These are phyloP conservation scores for Colletotrichum filicis DNA, from an alignment of 2,329 filamentous ascomycete species.

Conservation along the genomic window DNA sequence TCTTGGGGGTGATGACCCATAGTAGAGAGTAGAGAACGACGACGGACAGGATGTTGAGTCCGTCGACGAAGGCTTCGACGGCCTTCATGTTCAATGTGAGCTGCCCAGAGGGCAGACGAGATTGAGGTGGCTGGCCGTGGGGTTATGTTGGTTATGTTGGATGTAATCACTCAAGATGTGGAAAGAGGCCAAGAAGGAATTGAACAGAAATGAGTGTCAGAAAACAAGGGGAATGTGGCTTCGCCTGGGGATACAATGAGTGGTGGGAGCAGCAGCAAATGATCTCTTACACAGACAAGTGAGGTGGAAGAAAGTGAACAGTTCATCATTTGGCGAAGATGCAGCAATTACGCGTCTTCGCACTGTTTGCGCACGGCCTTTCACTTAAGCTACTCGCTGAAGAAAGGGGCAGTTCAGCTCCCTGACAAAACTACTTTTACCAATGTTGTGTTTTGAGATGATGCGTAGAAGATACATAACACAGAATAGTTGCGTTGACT, in stretches of 20 bases:
- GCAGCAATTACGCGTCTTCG: neutral
- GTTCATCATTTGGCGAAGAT: constrained; percentile 9
- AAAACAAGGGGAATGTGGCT: neutral
- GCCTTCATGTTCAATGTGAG: constrained; percentile 25
- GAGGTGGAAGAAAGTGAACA: constrained; percentile 25
- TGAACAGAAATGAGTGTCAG: neutral
- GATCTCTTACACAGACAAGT: neutral
- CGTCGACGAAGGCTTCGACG: constrained; percentile 29
- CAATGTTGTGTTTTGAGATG: neutral
- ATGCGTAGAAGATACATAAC: neutral
- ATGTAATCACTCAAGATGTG: neutral
- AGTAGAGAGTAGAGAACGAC: constrained; percentile 18
- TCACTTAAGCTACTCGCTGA: neutral
- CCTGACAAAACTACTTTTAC: neutral
- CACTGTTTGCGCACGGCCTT: constrained; percentile 24
- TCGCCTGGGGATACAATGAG: neutral
- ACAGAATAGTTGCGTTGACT: too few species aligned
- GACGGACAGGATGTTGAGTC: constrained; percentile 28
- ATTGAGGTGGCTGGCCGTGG: neutral
- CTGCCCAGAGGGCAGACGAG: neutral
- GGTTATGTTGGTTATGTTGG: neutral
- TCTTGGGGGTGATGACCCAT: constrained; percentile 24
- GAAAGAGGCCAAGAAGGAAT: neutral
- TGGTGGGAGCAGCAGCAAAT: neutral
- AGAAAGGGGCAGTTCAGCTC: neutral